Base-by-base conservation (phyloP, 208 protist species). In the Leishmania tropica region DNA sequence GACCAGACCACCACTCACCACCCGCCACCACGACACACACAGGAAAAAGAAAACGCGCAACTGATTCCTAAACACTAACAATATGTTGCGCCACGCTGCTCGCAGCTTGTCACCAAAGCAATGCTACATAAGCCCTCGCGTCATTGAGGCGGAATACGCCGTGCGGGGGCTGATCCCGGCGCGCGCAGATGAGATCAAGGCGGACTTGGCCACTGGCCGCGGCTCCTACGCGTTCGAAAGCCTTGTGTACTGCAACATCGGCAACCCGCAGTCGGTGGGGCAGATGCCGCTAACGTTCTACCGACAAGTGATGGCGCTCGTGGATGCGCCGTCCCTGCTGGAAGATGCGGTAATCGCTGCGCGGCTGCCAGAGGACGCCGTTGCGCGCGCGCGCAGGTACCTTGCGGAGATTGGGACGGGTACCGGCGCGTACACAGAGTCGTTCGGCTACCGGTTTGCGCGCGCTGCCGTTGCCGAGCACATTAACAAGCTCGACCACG, bases 171-270 rank as follows among this genome's bases (percentile, higher is more conserved):
- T 94, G 54, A 96, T 98, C 80, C 92, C 95, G 1, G 85, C 89
- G 60, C 89, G 89, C 45, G 95, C 95, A 45, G 86, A 94, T 62
- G 88, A 93, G 81, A 96, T 98, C 81, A 87, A 96, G 77, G 51
- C 85, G 40, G 83, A 93, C 73, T 84, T 98, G 47, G 85, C 87
- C 13, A 78, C 70, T 15, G 91, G 87, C 74, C 83, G 71, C 71
- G 76, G 53, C 19, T 84, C 79, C 24, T 89, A 96, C 79, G 79
- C 88, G 11, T 98, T 98, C 84, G 4, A 89, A 40, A 83, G 96
- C 58, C 87, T 99, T 28, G 91, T 99, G 71, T 97, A 95, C 83
- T 99, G 99, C 92, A 99, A 99, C 92, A 99, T 99, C 87, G 99
- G 99, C 79, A 99, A 99, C 88, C 99, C 99, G 56, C 99, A 99